Percentiles rank a stretch among this genome's conserved stretches.
phyloP scores from a whole-genome alignment of 2,329 filamentous ascomycete species.

The Colletotrichum lentis region DNA sequence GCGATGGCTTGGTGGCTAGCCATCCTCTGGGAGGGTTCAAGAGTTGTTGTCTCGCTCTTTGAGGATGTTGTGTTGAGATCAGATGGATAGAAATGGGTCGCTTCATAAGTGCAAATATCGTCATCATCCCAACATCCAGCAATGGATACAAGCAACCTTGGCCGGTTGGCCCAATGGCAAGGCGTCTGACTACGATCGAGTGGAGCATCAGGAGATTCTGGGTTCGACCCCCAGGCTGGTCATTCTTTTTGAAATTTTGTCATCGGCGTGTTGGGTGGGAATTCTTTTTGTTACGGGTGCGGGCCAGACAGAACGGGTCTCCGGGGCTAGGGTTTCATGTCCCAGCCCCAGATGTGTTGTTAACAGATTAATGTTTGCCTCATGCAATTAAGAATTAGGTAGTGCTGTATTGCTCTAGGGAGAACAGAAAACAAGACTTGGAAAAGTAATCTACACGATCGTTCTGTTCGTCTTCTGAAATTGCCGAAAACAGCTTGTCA shows the following conservation, averaged over 20 bases:
- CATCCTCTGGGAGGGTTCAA: neutral
- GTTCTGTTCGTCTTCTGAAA: too few relatives aligned
- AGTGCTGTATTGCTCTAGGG: too few relatives aligned
- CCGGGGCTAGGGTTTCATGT: constrained; percentile 16
- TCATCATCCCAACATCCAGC: neutral
- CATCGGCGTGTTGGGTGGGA: neutral
- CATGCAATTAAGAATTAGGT: too few relatives aligned
- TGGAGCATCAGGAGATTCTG: constrained; percentile 36
- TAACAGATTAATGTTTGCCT: too few relatives aligned
- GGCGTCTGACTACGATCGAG: constrained; percentile 53
- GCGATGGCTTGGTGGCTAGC: neutral
- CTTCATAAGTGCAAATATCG: neutral
- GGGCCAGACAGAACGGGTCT: constrained; percentile 24
- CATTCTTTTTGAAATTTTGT: constrained; percentile 14
- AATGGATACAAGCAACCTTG: constrained; percentile 10
- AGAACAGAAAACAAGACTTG: neutral
- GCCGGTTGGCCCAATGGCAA: constrained; percentile 51
- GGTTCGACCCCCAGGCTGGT: constrained; percentile 39
- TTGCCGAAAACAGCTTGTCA: neutral
- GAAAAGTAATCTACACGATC: neutral
- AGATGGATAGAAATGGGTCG: neutral
- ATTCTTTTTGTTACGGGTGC: constrained; percentile 1
- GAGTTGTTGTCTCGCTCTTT: neutral
- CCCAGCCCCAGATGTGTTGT: constrained; percentile 24
- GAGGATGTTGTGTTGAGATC: neutral